Evolutionary conservation across 129 eudicot species (phyloP).

Genomic region (Pulicaria dysenterica): DNA sequence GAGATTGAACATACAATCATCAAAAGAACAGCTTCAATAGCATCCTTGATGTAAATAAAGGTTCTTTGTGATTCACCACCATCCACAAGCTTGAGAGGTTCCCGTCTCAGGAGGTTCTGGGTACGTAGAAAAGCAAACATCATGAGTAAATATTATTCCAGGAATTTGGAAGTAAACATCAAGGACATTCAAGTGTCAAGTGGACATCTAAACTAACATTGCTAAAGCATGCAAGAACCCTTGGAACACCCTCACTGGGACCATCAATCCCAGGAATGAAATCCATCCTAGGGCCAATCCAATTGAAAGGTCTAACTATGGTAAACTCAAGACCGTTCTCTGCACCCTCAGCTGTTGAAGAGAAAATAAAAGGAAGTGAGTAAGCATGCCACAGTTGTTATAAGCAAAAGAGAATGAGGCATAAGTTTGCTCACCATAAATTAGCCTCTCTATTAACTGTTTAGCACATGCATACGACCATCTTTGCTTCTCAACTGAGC

Average conservation of each 20-base stretch:
- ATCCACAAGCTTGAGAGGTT: constrained; percentile 97
- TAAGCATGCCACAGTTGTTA: neutral
- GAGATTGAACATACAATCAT: constrained; percentile 70
- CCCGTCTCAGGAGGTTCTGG: constrained; percentile 86
- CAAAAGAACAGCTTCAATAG: constrained; percentile 93
- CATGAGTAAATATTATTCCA: neutral
- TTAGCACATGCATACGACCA: constrained; percentile 99
- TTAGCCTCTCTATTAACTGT: constrained; percentile 91
- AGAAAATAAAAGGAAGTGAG: constrained; percentile 8
- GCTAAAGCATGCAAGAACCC: constrained; percentile 96
- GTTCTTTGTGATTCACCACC: constrained; percentile 98
- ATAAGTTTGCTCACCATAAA: constrained; percentile 62
- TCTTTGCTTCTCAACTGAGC: constrained; percentile 96
- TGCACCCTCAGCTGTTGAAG: constrained; percentile 84
- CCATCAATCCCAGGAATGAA: constrained; percentile 99
- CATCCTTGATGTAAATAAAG: constrained; percentile 91
- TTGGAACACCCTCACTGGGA: constrained; percentile 97
- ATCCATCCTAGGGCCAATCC: constrained; percentile 99
- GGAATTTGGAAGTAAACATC: neutral
- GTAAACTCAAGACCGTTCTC: constrained; percentile 93
- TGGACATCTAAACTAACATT: constrained; percentile 52
- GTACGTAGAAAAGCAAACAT: constrained; percentile 3
- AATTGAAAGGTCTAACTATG: constrained; percentile 92
- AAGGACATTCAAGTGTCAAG: neutral
- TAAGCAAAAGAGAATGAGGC: neutral